Evolutionary conservation across 208 protist species (phyloP), one percentile per base, ranked within the genome.

Genomic region (Leishmania tarentolae): DNA sequence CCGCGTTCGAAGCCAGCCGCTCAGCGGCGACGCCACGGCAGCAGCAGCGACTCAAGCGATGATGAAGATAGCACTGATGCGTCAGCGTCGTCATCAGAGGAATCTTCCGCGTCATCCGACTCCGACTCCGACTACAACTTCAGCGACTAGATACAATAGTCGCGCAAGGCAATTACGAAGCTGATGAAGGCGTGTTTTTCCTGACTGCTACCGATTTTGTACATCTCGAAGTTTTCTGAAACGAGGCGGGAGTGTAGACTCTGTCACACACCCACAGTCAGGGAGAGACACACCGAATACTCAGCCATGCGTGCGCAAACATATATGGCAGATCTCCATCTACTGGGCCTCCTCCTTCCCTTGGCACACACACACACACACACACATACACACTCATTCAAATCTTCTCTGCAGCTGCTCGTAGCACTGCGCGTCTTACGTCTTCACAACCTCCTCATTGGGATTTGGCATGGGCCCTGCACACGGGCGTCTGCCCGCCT

Each of bases 111-210:
- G 53, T 84, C 82, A 15, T 82, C 71, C 9, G 79, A 83, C 21
- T 83, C 87, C 40, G 89, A 85, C 50, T 86, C 80, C 7, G 86
- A 91, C 69, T 76, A 82, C 78, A 86, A 86, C 77, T 93, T 93
- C 72, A 93, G 89, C 69, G 89, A 93, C 52, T 93, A 73, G 42
- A 50, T 17, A 24, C n/a, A 7, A 13, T 37, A 17, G 68, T 35
- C 42, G 3, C 44, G 19, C 40, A 47, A 0, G 68, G 47, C 68
- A 4, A 73, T 5, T 17, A 28, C 40, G 42, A 52, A 15, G 40
- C 47, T 73, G 13, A 11, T 13, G 24, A 73, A 35, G 19, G 44
- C 17, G 13, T 53, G 9, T 53, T 24, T 53, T 11, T 73, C 42
- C 47, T 31, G 42, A 73, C 6, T 11, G 68, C 42, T 28, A 2